phyloP scores from a whole-genome alignment of 129 eudicot genomes.

The Tagetes erecta region DNA sequence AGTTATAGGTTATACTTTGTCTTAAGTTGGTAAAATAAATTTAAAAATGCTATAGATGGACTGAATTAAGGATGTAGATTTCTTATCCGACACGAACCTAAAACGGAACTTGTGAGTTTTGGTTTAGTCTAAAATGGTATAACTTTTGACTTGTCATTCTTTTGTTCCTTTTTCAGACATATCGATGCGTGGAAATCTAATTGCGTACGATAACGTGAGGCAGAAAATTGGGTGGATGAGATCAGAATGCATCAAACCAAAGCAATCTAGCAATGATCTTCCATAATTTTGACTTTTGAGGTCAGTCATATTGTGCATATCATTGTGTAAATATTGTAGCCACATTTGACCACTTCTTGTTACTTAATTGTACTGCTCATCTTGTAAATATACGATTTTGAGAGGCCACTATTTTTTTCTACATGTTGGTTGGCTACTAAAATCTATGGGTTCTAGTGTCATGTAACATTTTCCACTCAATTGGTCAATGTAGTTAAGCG shows the following conservation, averaged over 20 bases:
- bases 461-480: neutral
- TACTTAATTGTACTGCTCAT: slow-evolving; percentile 7
- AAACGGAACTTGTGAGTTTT: neutral
- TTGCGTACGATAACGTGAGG: slow-evolving; percentile 70
- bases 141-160: neutral
- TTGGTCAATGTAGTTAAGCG: neutral
- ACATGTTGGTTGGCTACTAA: neutral
- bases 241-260: slow-evolving; percentile 60
- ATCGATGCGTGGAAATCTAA: slow-evolving; percentile 66
- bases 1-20: neutral
- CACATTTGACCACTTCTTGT: neutral
- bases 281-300: slow-evolving; percentile 41
- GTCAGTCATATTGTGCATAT: slow-evolving; percentile 10
- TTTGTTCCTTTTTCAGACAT: slow-evolving; percentile 49
- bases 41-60: neutral
- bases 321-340: slow-evolving; percentile 23
- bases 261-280: slow-evolving; percentile 30
- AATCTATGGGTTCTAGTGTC: neutral
- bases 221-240: slow-evolving; percentile 69
- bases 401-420: neutral
- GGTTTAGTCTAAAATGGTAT: neutral
- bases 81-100: neutral
- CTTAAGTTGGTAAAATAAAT: neutral
- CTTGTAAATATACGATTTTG: neutral
- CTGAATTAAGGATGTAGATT: neutral